A percentile compares a stretch with the other conserved stretches of the same genome.
Evolutionary conservation across 2,329 filamentous ascomycete species (phyloP).

Genomic region (Stylonectria norvegica): DNA sequence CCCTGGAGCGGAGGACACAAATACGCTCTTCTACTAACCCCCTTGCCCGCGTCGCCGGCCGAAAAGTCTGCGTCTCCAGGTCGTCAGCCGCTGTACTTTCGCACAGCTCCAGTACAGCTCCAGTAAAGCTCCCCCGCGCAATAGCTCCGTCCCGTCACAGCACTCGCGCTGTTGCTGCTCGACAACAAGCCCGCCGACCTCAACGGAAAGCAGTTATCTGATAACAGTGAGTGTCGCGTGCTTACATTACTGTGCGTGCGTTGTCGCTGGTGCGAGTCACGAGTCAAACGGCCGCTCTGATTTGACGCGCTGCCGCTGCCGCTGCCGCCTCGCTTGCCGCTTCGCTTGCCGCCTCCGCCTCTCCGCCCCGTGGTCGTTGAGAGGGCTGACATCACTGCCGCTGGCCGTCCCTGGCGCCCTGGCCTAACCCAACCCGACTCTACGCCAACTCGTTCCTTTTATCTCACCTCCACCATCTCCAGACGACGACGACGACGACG

Average conservation of each 20-base stretch:
- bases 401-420: too few species aligned
- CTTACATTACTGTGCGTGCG: neutral
- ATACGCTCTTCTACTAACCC: too few species aligned
- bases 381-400: constrained; percentile 13
- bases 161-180: too few species aligned
- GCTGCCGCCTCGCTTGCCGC: constrained; percentile 16
- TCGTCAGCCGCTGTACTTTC: too few species aligned
- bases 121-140: too few species aligned
- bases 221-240: constrained; percentile 10
- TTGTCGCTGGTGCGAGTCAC: neutral
- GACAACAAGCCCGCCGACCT: too few species aligned
- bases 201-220: neutral
- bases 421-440: constrained; percentile 5
- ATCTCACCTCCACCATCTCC: constrained; percentile 3
- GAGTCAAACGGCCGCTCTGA: too few species aligned
- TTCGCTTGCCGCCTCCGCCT: neutral
- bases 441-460: constrained; percentile 3
- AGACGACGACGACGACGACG: constrained; percentile 3
- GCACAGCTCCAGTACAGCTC: too few species aligned
- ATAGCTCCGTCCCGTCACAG: too few species aligned
- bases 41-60: too few species aligned
- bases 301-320: constrained; percentile 13
- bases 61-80: too few species aligned
- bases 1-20: too few species aligned
- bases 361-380: constrained; percentile 3